Conservation (phyloP, 805 yeast species). For the Myxozyma lipomycoides region DNA sequence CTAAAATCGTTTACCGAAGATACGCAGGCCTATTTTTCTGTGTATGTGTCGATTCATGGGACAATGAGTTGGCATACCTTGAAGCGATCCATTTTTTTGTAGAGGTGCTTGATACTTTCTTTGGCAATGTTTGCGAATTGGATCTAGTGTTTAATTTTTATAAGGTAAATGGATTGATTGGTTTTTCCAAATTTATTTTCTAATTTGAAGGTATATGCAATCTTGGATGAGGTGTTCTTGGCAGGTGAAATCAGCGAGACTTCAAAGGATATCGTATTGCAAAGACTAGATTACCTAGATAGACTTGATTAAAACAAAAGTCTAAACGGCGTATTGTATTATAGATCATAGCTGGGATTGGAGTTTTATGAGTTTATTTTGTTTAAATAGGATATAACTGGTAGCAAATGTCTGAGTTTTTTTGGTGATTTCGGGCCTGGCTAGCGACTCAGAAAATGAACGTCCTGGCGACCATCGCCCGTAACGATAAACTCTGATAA, state of each 20-base stretch:
- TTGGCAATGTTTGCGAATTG: slow-evolving; percentile 87
- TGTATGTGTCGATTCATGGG: slow-evolving; percentile 72
- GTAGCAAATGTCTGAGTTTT: too few species aligned
- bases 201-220: slow-evolving; percentile 48
- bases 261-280: slow-evolving; percentile 62
- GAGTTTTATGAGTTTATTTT: too few species aligned
- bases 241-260: slow-evolving; percentile 92
- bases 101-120: slow-evolving; percentile 79
- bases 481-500: too few species aligned
- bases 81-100: slow-evolving; percentile 86
- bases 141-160: slow-evolving; percentile 90
- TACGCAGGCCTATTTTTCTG: slow-evolving; percentile 91
- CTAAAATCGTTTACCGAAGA: slow-evolving; percentile 74
- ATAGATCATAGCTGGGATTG: too few species aligned
- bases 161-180: slow-evolving; percentile 50
- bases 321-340: too few species aligned
- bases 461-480: too few species aligned
- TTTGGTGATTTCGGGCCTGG: too few species aligned
- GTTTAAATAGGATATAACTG: too few species aligned
- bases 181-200: too few species aligned
- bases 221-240: slow-evolving; percentile 79
- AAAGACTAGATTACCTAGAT: slow-evolving; percentile 62
- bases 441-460: too few species aligned
- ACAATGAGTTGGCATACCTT: slow-evolving; percentile 76
- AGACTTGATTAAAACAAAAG: slow-evolving; percentile 52